Conservation (phyloP, 352 stramenopile genomes). For the Pythium oligandrum region DNA sequence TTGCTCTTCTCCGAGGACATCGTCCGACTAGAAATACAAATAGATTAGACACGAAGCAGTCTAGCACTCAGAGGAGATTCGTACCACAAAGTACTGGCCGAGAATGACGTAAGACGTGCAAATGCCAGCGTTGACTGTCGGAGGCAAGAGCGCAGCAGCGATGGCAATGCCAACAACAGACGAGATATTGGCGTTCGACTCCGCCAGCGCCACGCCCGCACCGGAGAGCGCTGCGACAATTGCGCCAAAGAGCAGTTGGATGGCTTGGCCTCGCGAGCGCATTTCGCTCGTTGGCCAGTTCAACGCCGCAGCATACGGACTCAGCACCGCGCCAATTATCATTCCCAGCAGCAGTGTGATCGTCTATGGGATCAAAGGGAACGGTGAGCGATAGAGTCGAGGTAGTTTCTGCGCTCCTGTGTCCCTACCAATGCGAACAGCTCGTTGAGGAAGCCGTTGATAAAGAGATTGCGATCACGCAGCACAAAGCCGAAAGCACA, state of each 20-base stretch:
- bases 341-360: conserved; percentile 78
- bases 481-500: conserved; percentile 80
- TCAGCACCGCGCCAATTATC: conserved; percentile 75
- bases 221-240: conserved; percentile 75
- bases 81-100: conserved; percentile 79
- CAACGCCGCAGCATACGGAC: conserved; percentile 66
- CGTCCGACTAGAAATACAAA: conserved; percentile 31
- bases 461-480: conserved; percentile 74
- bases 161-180: conserved; percentile 89
- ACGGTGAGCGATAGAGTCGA: neutral
- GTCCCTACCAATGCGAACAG: conserved; percentile 60
- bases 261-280: conserved; percentile 67
- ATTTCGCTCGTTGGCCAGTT: conserved; percentile 86
- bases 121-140: conserved; percentile 84
- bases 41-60: neutral
- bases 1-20: conserved; percentile 76
- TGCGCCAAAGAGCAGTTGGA: conserved; percentile 76
- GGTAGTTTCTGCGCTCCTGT: too few species aligned
- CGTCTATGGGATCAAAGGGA: conserved; percentile 21
- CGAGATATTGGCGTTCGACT: conserved; percentile 87
- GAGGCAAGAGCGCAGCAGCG: conserved; percentile 70
- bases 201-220: conserved; percentile 68
- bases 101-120: conserved; percentile 86
- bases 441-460: conserved; percentile 81
- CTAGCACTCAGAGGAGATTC: neutral